Conservation (phyloP, 2,329 filamentous ascomycete genomes). For the Fusarium penzigii region DNA sequence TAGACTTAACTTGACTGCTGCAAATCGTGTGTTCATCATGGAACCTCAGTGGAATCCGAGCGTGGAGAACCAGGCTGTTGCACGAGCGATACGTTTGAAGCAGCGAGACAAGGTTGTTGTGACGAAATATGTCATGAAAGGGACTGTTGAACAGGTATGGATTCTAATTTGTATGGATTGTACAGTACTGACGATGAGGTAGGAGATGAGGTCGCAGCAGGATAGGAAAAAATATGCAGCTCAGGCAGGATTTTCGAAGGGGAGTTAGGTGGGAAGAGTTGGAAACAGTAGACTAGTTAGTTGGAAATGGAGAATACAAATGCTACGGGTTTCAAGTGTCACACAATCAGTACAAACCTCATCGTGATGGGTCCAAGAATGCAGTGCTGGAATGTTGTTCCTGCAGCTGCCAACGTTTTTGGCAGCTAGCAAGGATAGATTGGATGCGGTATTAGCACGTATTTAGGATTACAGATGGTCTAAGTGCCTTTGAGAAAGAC, state of each 20-base stretch:
- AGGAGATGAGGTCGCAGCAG: neutral
- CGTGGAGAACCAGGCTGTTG: slow-evolving; percentile 54
- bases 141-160: slow-evolving; percentile 45
- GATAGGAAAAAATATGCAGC: neutral
- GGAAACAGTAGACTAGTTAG: too few species aligned
- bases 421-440: too few species aligned
- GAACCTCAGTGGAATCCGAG: slow-evolving; percentile 58
- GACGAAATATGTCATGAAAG: slow-evolving; percentile 45
- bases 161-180: neutral
- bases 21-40: slow-evolving; percentile 50
- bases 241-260: neutral
- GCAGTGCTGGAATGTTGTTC: too few species aligned
- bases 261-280: too few species aligned
- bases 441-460: too few species aligned
- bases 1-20: slow-evolving; percentile 50
- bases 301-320: too few species aligned
- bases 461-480: too few species aligned
- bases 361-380: too few species aligned
- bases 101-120: slow-evolving; percentile 45
- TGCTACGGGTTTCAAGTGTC: too few species aligned
- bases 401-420: too few species aligned
- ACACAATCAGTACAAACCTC: too few species aligned
- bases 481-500: too few species aligned
- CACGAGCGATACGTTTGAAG: slow-evolving; percentile 47
- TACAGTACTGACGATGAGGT: neutral